Evolutionary conservation across 352 stramenopile species (phyloP), one percentile per base, ranked within the genome.

Genomic region (Phytopythium kandeliae): DNA sequence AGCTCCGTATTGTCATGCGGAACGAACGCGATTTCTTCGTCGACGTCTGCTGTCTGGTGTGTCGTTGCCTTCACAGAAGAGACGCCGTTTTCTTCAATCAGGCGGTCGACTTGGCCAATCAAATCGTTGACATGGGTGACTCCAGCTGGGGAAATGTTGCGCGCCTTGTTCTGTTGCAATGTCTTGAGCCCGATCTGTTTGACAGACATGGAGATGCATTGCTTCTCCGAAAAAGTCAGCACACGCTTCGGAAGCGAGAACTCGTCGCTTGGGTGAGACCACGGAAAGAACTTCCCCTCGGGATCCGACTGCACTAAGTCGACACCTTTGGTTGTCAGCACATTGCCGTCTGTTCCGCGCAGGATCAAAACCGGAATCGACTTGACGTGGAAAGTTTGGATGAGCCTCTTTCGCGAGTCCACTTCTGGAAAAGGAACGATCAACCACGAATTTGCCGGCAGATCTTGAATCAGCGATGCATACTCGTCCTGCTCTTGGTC

Each of bases 151-250:
- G 52, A 60, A 36, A 91, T 66, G 19, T 85, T 71, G 2, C 60
- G 65, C 12, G 47, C 25, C 28, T 69, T 51, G 45, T 85, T 67
- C 9, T 90, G 79, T 22, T 67, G 67, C 6, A 95, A 57, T 12
- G 81, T 86, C 48, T 91, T 90, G 13, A 86, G 46, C 2, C 79
- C 78, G 28, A 90, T 77, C 55, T 95, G 84, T 47, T 91, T 88
- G 9, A 74, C 57, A 24, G 66, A 67, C 59, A 92, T 86, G 25
- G 63, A 53, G 24, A 95, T 80, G 42, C 73, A 90, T 16, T 65
- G 67, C 4, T 55, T 60, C 56, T 90, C 80, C 0, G 82, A 93
- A 17, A 76, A 62, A 1, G 71, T 71, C 11, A 95, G 47, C 0
- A 50, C 51, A 10, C 62, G 60, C 31, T 74, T 71, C 16, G 81